These are phyloP conservation scores for thale cress (Arabidopsis thaliana) DNA, from an alignment of 345 rosid genomes.

Conservation along the genomic window TAIR10.1 NC_003070.9:25440501-25441000, in stretches of 20 bases:
- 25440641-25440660: slow-evolving; percentile 93
- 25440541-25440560: slow-evolving; percentile 17
- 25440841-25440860: slow-evolving; percentile 98
- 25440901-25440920: slow-evolving; percentile 94
- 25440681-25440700: slow-evolving; percentile 92
- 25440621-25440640: slow-evolving; percentile 98
- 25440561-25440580: slow-evolving; percentile 10
- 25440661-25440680: slow-evolving; percentile 98
- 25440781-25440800: slow-evolving; percentile 47
- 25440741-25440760: slow-evolving; percentile 6
- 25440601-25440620: slow-evolving; percentile 95
- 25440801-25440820: slow-evolving; percentile 81
- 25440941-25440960: background rate
- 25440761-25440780: slow-evolving; percentile 16
- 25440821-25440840: slow-evolving; percentile 93
- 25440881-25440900: slow-evolving; percentile 88
- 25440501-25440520: slow-evolving; percentile 85
- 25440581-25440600: slow-evolving; percentile 27
- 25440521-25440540: slow-evolving; percentile 49
- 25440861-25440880: slow-evolving; percentile 88
- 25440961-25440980: slow-evolving; percentile 25
- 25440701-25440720: slow-evolving; percentile 84
- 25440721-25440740: background rate
- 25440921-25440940: background rate
- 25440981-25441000: slow-evolving; percentile 23